Evolutionary conservation across 352 stramenopile genomes (phyloP), one percentile per base, ranked within the genome.

Genomic region (Phytophthora niederhauseri): DNA sequence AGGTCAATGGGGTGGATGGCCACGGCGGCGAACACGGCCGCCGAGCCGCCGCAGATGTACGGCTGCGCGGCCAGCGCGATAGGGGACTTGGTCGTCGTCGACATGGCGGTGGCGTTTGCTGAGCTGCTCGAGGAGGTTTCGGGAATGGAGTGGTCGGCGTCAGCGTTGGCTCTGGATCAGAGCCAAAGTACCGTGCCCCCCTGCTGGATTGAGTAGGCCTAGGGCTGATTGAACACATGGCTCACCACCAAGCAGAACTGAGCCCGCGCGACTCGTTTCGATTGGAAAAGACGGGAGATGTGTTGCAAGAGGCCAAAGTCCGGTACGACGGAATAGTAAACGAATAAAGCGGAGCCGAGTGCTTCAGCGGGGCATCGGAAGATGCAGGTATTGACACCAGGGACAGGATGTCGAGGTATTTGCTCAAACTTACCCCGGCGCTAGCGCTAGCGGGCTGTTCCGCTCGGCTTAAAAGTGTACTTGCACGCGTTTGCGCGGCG

Each of bases 1-100:
- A 97, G 78, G 65, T 98, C 92, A 64, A 98, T 96, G 36, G 92
- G 92, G 73, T 97, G 90, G 75, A 98, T 96, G 58, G 82, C 85
- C 9, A 93, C 65, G 36, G 88, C 85, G 11, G 88, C 85, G 55
- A 95, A 87, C 24, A 94, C 82, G 11, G 88, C 85, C 1, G 88
- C 77, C 11, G 83, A 85, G 30, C 88, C 88, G 56, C 88, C 88
- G 72, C 85, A 94, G 38, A 95, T 73, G 62, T 95, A 95, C 9
- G 88, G 88, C 76, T 94, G 88, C 11, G 83, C 81, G 8, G 77
- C 53, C 28, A 80, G 58, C 15, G 85, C 87, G 55, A 92, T 69
- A 49, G 81, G 83, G 19, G 82, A 84, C 46, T 75, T 83, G 64
- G 64, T 51, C 8, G 72, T 50, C 22, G 71, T 58, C 20, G 75